Evolutionary conservation across 176 grass and related monocot genomes (phyloP), one percentile per base, ranked within the genome.

Genomic region (Juncus effusus): DNA sequence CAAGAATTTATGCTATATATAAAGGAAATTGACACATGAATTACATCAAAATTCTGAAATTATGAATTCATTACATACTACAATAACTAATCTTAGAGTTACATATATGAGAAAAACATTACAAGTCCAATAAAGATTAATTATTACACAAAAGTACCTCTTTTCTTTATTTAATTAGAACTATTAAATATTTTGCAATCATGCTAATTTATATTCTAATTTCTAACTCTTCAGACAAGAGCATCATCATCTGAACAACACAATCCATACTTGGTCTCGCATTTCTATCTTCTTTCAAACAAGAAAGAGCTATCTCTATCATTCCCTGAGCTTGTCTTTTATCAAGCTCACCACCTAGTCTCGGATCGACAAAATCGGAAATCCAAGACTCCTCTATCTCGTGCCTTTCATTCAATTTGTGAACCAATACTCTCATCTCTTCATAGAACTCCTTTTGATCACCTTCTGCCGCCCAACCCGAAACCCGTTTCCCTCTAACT

Each of bases 401-500:
- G 19, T 49, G 16, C 19, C 47, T 51, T 74, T 38, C 71, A 51
- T 44, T 62, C 36, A 36, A 62, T 35, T 16, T 62, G 4, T 11
- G 10, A 38, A 74, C 40, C 19, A 74, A 10, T 40, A 36, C 2
- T 53, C 36, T 62, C 56, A 54, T 5, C 2, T 74, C 39, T 45
- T 56, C 69, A 16, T 60, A 73, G 4, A 28, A 73, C 13, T 56
- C 14, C n/a, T 52, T 4, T 38, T 51, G 4, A 16, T n/a, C 40
- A n/a, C n/a, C n/a, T 60, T 69, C 35, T 3, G 69, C 50, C 28
- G 15, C 47, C 55, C 75, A 78, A 47, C 60, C 54, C 3, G 64
- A 78, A 12, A 78, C 41, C 62, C 75, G 41, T 6, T 40, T 51
- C 13, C 75, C 75, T 28, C 40, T 78, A 40, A 78, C 42, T 45